A percentile compares a stretch with the other conserved stretches of the same genome.
phyloP scores from a whole-genome alignment of 441 rosid genomes.

The Omphalea diandra region DNA sequence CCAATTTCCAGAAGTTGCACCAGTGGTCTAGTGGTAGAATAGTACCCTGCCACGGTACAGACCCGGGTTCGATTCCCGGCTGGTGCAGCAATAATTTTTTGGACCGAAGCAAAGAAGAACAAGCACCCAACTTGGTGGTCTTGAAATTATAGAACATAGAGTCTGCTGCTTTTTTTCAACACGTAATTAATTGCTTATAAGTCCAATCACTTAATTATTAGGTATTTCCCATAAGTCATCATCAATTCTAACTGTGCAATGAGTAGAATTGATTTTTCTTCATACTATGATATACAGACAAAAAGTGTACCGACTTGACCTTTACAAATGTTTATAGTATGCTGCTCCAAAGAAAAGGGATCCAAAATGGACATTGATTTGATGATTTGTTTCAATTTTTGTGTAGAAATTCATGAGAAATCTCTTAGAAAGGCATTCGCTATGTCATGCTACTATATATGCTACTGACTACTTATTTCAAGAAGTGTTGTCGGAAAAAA shows the following conservation, averaged over 20 bases:
- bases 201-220: too few species aligned
- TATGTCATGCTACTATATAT: not conserved
- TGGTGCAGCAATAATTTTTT: too few species aligned
- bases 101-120: too few species aligned
- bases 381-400: slow-evolving; percentile 6
- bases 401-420: not conserved
- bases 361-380: slow-evolving; percentile 3
- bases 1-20: too few species aligned
- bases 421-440: slow-evolving; percentile 10
- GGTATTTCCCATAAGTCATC: too few species aligned
- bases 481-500: not conserved
- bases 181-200: too few species aligned
- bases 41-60: slow-evolving; percentile 80
- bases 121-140: too few species aligned
- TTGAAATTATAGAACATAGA: too few species aligned
- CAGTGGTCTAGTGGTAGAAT: slow-evolving; percentile 91
- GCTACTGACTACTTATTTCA: not conserved
- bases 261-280: not conserved
- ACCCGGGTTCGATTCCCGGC: slow-evolving; percentile 87
- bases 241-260: not conserved
- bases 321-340: not conserved
- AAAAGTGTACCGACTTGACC: not conserved
- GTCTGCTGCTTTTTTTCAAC: too few species aligned
- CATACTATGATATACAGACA: not conserved
- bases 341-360: not conserved